Percentiles rank a stretch among this genome's conserved stretches.
These are phyloP conservation scores for Tillandsia fasciculata DNA, from an alignment of 176 grass and related monocot species.

Conservation along the genomic window DNA sequence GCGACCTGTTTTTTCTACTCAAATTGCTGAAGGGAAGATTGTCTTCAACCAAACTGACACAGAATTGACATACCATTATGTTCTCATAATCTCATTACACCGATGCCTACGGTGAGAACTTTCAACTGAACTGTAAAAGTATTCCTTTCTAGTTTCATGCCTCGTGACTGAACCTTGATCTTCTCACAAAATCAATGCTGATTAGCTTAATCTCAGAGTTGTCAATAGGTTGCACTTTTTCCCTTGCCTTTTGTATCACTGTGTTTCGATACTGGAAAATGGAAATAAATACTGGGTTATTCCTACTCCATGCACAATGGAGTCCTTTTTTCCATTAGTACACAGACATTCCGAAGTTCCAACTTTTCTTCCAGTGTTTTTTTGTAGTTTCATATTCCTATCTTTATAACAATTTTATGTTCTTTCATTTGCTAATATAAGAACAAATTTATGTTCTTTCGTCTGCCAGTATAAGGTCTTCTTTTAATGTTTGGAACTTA, in stretches of 20 bases:
- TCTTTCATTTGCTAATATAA: too few relatives aligned
- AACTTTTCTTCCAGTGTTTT: too few relatives aligned
- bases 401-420: too few relatives aligned
- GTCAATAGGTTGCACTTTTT: not conserved
- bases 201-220: not conserved
- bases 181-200: constrained; percentile 10
- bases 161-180: constrained; percentile 17
- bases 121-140: not conserved
- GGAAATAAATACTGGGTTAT: not conserved
- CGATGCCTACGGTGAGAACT: constrained; percentile 8
- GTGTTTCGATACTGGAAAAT: not conserved
- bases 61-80: constrained; percentile 22
- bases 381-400: too few relatives aligned
- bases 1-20: not conserved
- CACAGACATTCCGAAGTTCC: not conserved
- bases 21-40: constrained; percentile 26
- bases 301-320: not conserved
- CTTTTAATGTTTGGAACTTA: too few relatives aligned
- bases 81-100: constrained; percentile 16
- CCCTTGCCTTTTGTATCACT: not conserved
- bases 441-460: too few relatives aligned
- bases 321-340: not conserved
- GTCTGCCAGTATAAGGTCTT: too few relatives aligned
- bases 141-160: not conserved
- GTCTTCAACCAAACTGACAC: constrained; percentile 9